Evolutionary conservation across 805 yeast genomes (phyloP), one percentile per base, ranked within the genome.

Genomic region (Alloascoidea hylecoeti): DNA sequence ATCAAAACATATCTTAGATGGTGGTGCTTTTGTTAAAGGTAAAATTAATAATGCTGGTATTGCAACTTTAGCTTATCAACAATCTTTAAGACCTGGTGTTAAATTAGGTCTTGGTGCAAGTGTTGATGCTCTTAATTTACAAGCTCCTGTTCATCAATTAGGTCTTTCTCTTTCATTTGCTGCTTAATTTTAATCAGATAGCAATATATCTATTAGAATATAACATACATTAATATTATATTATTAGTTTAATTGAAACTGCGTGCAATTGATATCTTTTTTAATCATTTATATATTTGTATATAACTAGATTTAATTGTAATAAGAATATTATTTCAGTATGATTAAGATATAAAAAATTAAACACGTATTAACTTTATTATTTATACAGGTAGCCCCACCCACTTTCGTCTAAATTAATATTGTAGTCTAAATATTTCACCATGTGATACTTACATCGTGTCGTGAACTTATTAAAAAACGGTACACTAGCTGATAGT

Each of bases 81-180:
- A 89, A 71, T 78, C 74, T 53, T 74, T 92, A 63, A 83, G 89
- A 71, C 94, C 94, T 45, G 96, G 96, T 64, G 95, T 92, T 53
- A 84, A 83, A 57, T 70, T 92, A 54, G 98, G 98, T 63, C 74
- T 92, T 49, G 98, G 98, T 73, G 82, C 94, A 53, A 84, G 95
- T 47, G 78, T 92, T 66, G 95, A 92, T 65, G 94, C 96, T 55
- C 75, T 88, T 65, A 82, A 89, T 65, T 74, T 92, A 58, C 78
- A 83, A 59, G 96, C 88, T 72, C 84, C 96, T 48, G 95, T 92
- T 57, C 98, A 92, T 78, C 88, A 92, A 77, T 72, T 92, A 56
- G 98, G 98, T 66, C 73, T 85, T 69, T 84, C 95, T 41, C 73
- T 92, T 63, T 74, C 95, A 48, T 89, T 89, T 72, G 67, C 94